These are phyloP conservation scores for Coprinopsis sp. DNA, from an alignment of 768 basidiomycete genomes.

Conservation along the genomic window DNA sequence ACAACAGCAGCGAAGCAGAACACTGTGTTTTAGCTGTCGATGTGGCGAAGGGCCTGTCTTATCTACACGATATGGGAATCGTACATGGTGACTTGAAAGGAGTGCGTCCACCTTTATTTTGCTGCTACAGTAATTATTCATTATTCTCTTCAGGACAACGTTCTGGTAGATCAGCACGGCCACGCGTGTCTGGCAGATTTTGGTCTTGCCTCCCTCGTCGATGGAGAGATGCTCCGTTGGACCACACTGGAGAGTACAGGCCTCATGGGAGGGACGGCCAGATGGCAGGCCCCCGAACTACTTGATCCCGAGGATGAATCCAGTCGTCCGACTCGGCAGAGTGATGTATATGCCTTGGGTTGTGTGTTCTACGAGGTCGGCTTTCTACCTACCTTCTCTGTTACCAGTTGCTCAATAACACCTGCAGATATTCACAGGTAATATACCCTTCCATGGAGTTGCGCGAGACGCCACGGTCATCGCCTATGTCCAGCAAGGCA, in stretches of 20 bases:
- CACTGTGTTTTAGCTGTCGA: slow-evolving; percentile 7
- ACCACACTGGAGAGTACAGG: slow-evolving; percentile 7
- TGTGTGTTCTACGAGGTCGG: slow-evolving; percentile 18
- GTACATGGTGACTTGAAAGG: slow-evolving; percentile 18
- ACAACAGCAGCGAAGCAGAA: not conserved
- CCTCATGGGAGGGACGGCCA: slow-evolving; percentile 1
- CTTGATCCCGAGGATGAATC: slow-evolving; percentile 4
- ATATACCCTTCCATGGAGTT: slow-evolving; percentile 1
- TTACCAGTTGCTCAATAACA: not conserved
- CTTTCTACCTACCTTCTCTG: not conserved
- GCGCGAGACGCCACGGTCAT: slow-evolving; percentile 1
- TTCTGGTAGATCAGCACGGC: slow-evolving; percentile 11
- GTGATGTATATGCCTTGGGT: slow-evolving; percentile 18
- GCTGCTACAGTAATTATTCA: not conserved
- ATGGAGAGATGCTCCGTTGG: slow-evolving; percentile 13
- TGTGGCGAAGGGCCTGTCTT: slow-evolving; percentile 12
- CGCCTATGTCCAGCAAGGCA: not conserved
- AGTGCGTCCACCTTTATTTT: slow-evolving; percentile 9
- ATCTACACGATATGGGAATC: slow-evolving; percentile 13
- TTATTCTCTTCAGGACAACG: slow-evolving; percentile 11
- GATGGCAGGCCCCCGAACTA: slow-evolving; percentile 21
- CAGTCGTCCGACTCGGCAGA: not conserved
- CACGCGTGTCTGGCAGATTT: slow-evolving; percentile 18
- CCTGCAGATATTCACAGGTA: slow-evolving; percentile 1
- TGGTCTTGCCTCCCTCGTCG: slow-evolving; percentile 14